phyloP scores from a whole-genome alignment of 73 alveolate genomes.

The Breviolum minutum region DNA sequence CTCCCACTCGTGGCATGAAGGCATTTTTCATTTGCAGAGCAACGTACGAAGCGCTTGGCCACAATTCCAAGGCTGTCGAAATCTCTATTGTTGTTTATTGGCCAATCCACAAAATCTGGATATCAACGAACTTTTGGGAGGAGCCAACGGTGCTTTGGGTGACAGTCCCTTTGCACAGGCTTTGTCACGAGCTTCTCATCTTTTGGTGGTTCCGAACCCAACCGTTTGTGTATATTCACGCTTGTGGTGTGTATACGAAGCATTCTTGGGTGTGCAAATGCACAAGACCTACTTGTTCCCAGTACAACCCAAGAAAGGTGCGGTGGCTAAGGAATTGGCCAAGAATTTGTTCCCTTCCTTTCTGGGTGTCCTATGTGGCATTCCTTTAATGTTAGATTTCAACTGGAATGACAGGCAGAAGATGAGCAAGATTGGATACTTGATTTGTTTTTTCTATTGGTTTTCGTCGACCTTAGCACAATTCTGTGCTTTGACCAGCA shows the following conservation, averaged over 20 bases:
- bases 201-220: constrained; percentile 57
- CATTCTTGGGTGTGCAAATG: constrained; percentile 23
- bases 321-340: not conserved
- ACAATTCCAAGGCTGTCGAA: not conserved
- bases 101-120: constrained; percentile 65
- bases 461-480: not conserved
- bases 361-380: not conserved
- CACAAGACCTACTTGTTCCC: constrained; percentile 42
- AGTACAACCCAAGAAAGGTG: not conserved
- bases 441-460: not conserved
- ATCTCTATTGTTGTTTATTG: constrained; percentile 60
- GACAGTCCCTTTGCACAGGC: constrained; percentile 54
- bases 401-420: not conserved
- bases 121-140: constrained; percentile 5
- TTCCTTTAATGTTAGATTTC: not conserved
- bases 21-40: constrained; percentile 17
- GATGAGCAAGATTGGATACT: not conserved
- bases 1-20: constrained; percentile 21
- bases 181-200: constrained; percentile 10
- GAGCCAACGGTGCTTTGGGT: not conserved
- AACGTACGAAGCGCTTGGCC: constrained; percentile 48
- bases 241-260: constrained; percentile 62
- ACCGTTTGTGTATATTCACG: constrained; percentile 19
- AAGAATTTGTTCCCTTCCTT: not conserved
- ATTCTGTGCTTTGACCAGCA: not conserved